Conservation (phyloP, 2,329 filamentous ascomycete species). For the Botrytis pseudocinerea region DNA sequence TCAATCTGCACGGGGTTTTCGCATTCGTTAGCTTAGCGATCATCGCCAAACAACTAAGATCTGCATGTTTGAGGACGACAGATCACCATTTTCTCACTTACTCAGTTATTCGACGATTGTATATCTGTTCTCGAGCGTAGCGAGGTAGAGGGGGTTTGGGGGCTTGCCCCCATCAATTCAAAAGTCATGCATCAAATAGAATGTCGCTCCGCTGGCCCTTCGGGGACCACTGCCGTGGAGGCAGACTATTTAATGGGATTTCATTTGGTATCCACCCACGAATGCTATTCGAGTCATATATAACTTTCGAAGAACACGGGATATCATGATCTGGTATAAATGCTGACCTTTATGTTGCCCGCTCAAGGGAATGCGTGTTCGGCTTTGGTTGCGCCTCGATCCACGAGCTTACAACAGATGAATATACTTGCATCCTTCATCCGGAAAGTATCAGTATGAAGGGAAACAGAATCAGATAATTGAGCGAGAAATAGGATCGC, state of each 20-base stretch:
- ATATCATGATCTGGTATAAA: not conserved
- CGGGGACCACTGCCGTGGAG: not conserved
- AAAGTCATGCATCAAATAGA: not conserved
- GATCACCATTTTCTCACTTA: not conserved
- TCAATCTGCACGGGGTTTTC: not conserved
- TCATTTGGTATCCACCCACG: not conserved
- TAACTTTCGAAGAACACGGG: not conserved
- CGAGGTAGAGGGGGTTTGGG: not conserved
- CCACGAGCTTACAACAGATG: not conserved
- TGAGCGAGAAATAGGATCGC: not conserved
- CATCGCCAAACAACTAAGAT: not conserved
- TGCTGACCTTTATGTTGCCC: not conserved
- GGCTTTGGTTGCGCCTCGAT: not conserved
- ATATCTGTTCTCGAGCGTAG: not conserved
- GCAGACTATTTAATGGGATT: not conserved
- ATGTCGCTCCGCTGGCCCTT: not conserved
- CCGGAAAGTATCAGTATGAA: not conserved
- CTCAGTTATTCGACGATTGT: not conserved
- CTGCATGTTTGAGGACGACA: not conserved
- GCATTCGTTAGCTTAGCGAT: not conserved
- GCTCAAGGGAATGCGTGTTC: not conserved
- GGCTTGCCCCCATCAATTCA: not conserved
- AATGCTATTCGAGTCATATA: not conserved
- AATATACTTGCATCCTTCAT: not conserved
- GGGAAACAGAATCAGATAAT: not conserved